Conservation (phyloP, 2,329 filamentous ascomycete genomes). For the Aspergillus novofumigatus region DNA sequence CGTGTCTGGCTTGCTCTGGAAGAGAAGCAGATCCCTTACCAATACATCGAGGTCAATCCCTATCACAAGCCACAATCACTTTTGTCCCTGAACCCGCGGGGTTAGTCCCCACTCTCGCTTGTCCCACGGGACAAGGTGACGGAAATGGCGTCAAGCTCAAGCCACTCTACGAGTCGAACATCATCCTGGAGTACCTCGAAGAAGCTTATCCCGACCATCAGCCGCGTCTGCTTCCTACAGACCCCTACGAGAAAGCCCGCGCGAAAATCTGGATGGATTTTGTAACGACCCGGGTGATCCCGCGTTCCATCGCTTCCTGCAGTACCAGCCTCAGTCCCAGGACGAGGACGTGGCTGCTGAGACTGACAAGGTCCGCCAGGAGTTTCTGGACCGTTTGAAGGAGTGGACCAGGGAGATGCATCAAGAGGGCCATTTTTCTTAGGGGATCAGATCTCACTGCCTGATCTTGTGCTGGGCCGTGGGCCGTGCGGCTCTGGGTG, state of each 20-base stretch:
- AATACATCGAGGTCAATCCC: conserved; percentile 75
- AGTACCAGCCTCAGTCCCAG: conserved; percentile 37
- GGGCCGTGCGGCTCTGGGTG: conserved; percentile 67
- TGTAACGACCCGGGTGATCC: conserved; percentile 62
- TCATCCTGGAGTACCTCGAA: conserved; percentile 73
- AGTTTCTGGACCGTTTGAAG: conserved; percentile 57
- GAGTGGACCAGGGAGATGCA: conserved; percentile 62
- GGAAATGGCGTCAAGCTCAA: conserved; percentile 48
- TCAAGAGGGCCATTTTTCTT: conserved; percentile 61
- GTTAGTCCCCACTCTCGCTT: conserved; percentile 65
- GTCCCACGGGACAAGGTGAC: conserved; percentile 18
- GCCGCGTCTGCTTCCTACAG: conserved; percentile 53
- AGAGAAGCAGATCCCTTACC: conserved; percentile 69
- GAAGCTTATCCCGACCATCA: conserved; percentile 58
- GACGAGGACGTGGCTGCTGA: conserved; percentile 28
- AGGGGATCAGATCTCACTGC: conserved; percentile 59
- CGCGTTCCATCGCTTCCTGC: conserved; percentile 63
- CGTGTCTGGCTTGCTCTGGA: conserved; percentile 68
- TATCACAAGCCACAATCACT: conserved; percentile 69
- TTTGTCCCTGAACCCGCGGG: conserved; percentile 70
- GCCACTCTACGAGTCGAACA: conserved; percentile 67
- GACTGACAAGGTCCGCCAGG: conserved; percentile 52
- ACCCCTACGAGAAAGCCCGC: conserved; percentile 61
- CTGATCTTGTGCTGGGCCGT: conserved; percentile 69
- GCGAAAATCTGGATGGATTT: conserved; percentile 73